Conservation (phyloP, 2,329 filamentous ascomycete species). For the Xylaria sp. region DNA sequence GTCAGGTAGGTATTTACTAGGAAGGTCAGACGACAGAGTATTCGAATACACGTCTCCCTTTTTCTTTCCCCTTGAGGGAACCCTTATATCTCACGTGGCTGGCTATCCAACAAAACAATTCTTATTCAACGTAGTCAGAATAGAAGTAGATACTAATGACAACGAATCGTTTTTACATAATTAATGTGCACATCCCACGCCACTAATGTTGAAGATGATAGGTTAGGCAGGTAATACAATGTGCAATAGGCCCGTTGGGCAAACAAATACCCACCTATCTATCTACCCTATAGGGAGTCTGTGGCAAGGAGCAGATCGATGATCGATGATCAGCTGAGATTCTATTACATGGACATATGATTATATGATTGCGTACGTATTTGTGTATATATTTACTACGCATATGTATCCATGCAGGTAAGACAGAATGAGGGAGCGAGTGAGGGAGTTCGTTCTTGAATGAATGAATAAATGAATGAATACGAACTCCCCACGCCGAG, state of each 20-base stretch:
- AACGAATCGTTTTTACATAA: not conserved
- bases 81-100: not conserved
- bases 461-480: not conserved
- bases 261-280: not conserved
- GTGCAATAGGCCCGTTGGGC: not conserved
- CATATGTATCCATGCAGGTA: slow-evolving; percentile 3
- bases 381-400: not conserved
- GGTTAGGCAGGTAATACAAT: not conserved
- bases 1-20: no score
- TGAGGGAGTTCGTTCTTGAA: no score
- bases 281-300: not conserved
- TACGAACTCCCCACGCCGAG: not conserved
- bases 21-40: no score
- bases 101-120: not conserved
- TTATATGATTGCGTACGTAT: not conserved
- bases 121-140: no score
- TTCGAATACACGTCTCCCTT: no score
- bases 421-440: not conserved
- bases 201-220: not conserved
- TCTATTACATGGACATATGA: not conserved
- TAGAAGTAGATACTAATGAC: no score
- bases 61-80: not conserved
- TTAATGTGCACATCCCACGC: slow-evolving; percentile 9
- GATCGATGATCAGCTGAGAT: not conserved
- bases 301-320: not conserved